Percentiles rank a stretch among this genome's conserved stretches.
These are phyloP conservation scores for Nicotiana tabacum DNA, from an alignment of 257 asterid species.

Conservation along the genomic window DNA sequence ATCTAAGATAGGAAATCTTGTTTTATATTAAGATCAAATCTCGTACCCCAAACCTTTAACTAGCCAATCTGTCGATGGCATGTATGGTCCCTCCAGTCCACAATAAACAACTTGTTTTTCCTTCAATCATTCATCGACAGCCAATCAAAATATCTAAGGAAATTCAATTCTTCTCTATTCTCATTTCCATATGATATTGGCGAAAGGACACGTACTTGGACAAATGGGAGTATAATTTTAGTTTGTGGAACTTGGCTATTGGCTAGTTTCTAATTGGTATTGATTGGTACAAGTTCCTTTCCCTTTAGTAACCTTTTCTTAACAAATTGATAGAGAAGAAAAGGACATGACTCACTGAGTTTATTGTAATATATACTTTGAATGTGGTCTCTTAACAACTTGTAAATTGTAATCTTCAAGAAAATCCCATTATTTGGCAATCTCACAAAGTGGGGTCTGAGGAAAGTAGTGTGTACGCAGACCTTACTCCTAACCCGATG, in stretches of 20 bases:
- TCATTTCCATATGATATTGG: background rate
- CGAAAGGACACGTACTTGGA: background rate
- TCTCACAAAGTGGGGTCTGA: too few species aligned
- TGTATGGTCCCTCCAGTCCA: background rate
- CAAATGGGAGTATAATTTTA: background rate
- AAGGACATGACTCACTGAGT: too few species aligned
- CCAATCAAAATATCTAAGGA: background rate
- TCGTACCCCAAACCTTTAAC: background rate
- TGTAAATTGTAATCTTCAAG: background rate
- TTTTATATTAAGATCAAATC: background rate
- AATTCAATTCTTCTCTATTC: background rate
- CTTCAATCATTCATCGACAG: background rate
- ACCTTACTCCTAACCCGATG: too few species aligned
- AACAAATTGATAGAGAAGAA: background rate
- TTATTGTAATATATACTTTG: background rate
- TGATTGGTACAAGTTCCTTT: background rate
- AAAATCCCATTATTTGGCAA: too few species aligned
- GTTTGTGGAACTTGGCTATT: background rate
- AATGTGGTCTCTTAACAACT: background rate
- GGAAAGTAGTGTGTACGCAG: too few species aligned
- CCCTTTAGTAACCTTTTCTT: background rate
- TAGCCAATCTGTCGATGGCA: background rate
- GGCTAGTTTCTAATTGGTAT: background rate
- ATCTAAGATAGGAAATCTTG: background rate
- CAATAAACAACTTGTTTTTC: background rate